Base-by-base conservation (phyloP, 2,329 filamentous ascomycete species). In the Aspergillus caelatus region DNA sequence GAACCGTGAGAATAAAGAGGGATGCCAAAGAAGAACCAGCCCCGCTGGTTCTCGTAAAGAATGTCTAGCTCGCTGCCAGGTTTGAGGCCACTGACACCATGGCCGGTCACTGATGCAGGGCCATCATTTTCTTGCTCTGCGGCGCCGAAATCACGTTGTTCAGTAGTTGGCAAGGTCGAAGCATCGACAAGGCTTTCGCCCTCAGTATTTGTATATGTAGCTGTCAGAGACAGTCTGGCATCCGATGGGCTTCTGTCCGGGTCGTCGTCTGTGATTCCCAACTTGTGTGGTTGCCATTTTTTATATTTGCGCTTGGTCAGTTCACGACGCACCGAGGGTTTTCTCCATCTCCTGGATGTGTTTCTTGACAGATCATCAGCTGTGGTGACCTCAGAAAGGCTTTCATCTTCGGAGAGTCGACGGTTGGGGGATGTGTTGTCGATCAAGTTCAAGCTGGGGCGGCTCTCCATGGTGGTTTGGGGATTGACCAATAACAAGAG, bases 11-110 rank as follows among this genome's bases (percentile, higher is more conserved):
- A 96, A 81, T 97, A 99, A n/a, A 96, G 85, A 0, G 94, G 89
- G 14, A 93, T 86, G 32, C 95, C 94, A 72, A 94, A 98, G 65
- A 96, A 83, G 74, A 97, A 96, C 45, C 88, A 89, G 12, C 95
- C 95, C 62, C 95, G 87, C 80, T 99, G 92, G 74, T 99, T 99
- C 77, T 99, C 95, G 78, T 96, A 98, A 0, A 99, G 83, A 6
- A 98, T 86, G 67, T 99, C 95, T 65, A 98, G 88, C 32, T 86
- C 89, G 2, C 74, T 77, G 46, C 72, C 69, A 2, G 73, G 61
- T 32, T 73, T 73, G 3, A 64, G 62, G 26, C 71, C 70, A 11
- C 67, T 67, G 8, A 68, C 48, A 34, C 65, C 64, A n/a, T 48
- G 46, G 21, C 57, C 28, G n/a, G 56, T 46, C 28, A 48, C 28